Conservation (phyloP, 176 grass and related monocot genomes). For the Bonia amplexicaulis region DNA sequence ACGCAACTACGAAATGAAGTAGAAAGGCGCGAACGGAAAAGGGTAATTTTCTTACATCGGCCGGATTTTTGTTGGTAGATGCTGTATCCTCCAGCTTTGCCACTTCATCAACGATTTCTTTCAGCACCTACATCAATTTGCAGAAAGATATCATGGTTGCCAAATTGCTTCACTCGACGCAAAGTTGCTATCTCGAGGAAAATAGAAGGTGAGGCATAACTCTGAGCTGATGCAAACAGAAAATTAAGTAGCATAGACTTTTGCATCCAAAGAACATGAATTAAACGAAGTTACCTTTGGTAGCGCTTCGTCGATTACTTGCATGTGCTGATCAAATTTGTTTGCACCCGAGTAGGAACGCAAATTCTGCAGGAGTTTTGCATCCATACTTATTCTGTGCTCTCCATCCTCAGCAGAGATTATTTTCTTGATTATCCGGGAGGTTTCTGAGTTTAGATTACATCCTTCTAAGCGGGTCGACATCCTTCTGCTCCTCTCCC, state of each 20-base stretch:
- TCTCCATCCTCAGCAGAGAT: not conserved
- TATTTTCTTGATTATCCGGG: not conserved
- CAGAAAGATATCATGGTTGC: not conserved
- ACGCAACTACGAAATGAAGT: not conserved
- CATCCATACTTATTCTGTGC: not conserved
- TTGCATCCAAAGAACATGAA: not conserved
- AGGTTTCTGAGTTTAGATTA: not conserved
- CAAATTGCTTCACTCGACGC: not conserved
- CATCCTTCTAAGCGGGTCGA: not conserved
- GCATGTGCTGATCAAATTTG: not conserved
- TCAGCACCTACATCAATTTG: not conserved
- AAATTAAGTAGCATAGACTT: not conserved
- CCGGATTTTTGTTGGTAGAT: not conserved
- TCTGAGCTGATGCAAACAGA: not conserved
- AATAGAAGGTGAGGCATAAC: not conserved
- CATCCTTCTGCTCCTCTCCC: not conserved
- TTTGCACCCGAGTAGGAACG: not conserved
- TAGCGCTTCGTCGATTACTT: not conserved
- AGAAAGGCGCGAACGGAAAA: not conserved
- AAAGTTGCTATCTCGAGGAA: not conserved
- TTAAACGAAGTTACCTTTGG: conserved; percentile 11
- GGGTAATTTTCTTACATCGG: not conserved
- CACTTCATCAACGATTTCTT: not conserved
- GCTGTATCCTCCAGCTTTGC: not conserved
- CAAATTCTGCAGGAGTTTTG: conserved; percentile 21